These are phyloP conservation scores for Triticum turgidum DNA, from an alignment of 176 grass and related monocot species.

Conservation along the genomic window DNA sequence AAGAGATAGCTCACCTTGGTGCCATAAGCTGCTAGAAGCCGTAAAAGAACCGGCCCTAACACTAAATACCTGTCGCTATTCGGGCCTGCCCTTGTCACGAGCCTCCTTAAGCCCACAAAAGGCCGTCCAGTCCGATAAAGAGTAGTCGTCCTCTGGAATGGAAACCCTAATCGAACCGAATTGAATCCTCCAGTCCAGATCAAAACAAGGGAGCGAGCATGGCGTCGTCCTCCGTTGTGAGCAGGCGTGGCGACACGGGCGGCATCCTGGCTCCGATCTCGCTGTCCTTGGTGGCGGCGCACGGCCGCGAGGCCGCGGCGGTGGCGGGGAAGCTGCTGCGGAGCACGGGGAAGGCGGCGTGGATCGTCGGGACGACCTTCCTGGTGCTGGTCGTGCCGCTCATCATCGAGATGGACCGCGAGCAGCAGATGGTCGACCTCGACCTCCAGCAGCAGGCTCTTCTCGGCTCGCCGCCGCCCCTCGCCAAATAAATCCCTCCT, in stretches of 20 bases:
- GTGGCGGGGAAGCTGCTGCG: constrained; percentile 63
- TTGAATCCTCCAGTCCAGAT: neutral
- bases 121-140: neutral
- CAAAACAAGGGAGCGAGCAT: neutral
- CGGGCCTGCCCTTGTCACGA: neutral
- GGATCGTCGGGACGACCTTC: constrained; percentile 91
- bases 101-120: neutral
- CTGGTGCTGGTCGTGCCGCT: constrained; percentile 77
- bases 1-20: too few species aligned
- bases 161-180: constrained; percentile 42
- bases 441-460: constrained; percentile 75
- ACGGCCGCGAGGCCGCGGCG: constrained; percentile 44
- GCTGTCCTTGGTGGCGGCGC: constrained; percentile 39
- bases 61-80: neutral
- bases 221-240: constrained; percentile 37
- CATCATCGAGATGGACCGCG: constrained; percentile 90
- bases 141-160: neutral
- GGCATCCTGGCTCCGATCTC: constrained; percentile 62
- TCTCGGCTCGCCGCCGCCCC: constrained; percentile 41
- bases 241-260: constrained; percentile 43
- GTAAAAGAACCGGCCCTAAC: too few species aligned
- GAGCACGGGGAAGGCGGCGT: constrained; percentile 83
- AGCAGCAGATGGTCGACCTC: constrained; percentile 76
- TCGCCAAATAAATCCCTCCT: constrained; percentile 35
- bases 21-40: too few species aligned